Evolutionary conservation across 306 rosid genomes (phyloP).

Genomic region (Acmispon strigosus): DNA sequence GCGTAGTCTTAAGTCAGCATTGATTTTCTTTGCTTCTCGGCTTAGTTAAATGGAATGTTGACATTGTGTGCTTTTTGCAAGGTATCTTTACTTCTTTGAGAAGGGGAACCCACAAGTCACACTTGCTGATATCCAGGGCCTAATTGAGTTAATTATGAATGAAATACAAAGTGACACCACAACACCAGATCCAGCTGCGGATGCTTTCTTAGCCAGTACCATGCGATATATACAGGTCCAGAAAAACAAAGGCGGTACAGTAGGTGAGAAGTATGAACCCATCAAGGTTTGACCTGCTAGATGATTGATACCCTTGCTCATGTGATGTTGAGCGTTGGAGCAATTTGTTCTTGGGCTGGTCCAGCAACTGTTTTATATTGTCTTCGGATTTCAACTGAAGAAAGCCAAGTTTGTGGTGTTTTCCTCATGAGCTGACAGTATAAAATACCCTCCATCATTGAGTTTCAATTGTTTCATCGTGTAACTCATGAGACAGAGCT

Average conservation of each 20-base stretch:
- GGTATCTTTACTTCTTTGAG: constrained; percentile 95
- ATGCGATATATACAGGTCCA: constrained; percentile 77
- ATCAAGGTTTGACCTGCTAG: constrained; percentile 49
- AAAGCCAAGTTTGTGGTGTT: constrained; percentile 18
- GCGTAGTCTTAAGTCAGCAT: neutral
- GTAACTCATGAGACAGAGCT: constrained; percentile 15
- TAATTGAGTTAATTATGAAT: constrained; percentile 72
- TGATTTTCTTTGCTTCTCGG: neutral
- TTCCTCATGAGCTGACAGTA: constrained; percentile 19
- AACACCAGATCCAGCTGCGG: constrained; percentile 60
- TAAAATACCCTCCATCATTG: neutral
- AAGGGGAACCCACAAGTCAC: constrained; percentile 87
- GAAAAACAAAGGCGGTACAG: constrained; percentile 86
- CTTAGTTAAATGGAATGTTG: neutral
- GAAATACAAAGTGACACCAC: constrained; percentile 80
- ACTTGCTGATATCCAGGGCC: constrained; percentile 69
- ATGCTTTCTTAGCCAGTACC: constrained; percentile 88
- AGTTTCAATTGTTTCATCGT: constrained; percentile 14
- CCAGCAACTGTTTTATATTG: constrained; percentile 1
- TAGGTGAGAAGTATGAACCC: constrained; percentile 79
- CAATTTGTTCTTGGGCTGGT: constrained; percentile 14
- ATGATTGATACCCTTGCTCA: neutral
- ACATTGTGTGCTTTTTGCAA: constrained; percentile 27
- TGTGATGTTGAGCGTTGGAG: neutral
- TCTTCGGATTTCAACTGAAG: constrained; percentile 20